Evolutionary conservation across 805 yeast genomes (phyloP), one percentile per base, ranked within the genome.

Genomic region (Zygosaccharomyces gambellarensis): DNA sequence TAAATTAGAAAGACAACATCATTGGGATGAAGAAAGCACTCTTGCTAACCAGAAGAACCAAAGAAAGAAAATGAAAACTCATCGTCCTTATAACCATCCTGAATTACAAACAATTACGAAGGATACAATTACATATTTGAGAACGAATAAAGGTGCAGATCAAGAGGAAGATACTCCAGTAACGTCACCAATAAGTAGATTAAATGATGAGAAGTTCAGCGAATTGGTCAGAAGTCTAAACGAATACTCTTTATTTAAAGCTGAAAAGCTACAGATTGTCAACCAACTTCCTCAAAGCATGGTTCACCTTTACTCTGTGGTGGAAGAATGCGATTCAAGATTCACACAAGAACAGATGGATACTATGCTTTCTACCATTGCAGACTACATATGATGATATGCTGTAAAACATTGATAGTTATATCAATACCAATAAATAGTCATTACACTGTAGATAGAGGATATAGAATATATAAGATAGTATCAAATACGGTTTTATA

Each of bases 321-420:
- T 92, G 1, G 99, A 92, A 63, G 98, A 94, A 63, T 92, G 96
- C 67, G 99, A 92, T 57, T 82, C 80, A 53, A 74, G 99, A 58
- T 85, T 90, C 59, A 69, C 71, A n/a, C 87, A 86, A 51, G 85
- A 79, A 1, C 76, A 82, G 51, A 75, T 87, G 43, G 78, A 81
- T 41, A 70, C 72, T 3, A 77, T 92, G 2, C 54, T 92, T 28
- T 77, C 70, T 4, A 74, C 82, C 45, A 73, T 88, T 17, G 60
- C 68, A n/a, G 73, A 73, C 36, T 70, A 77, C 48, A 38, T 48
- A 34, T 34, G 22, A 34, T 34, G 38, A 34, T 34, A 25, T 8
- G 9, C 9, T 8, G 28, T 25, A 25, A 25, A 25, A 8, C 2
- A 25, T 25, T 25, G 28, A 8, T 25, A 5, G 9, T 25, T 25